phyloP scores from a whole-genome alignment of 2,329 filamentous ascomycete genomes.

The Hypomyces rosellus region DNA sequence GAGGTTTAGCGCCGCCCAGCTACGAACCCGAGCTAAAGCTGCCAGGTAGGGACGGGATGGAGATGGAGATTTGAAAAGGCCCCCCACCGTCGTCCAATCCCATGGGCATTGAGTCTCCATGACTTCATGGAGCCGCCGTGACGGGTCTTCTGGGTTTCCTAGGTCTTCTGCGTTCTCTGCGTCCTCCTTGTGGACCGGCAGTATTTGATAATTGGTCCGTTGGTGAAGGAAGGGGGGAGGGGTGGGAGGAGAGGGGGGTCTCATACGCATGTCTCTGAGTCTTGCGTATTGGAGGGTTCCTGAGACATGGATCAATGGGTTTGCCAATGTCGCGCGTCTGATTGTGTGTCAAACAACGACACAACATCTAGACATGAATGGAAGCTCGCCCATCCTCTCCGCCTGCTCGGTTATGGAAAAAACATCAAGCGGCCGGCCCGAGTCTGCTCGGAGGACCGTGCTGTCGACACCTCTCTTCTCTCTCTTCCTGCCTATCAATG shows the following conservation, averaged over 20 bases:
- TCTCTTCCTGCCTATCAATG: too few species aligned
- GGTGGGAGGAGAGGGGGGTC: not conserved
- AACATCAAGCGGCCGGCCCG: too few species aligned
- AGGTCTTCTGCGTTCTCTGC: not conserved
- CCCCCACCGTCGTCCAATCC: too few species aligned
- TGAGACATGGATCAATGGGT: not conserved
- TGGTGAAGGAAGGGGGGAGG: not conserved
- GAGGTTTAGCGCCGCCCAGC: not conserved
- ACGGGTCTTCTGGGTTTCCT: too few species aligned
- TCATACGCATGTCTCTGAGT: not conserved
- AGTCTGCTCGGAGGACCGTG: too few species aligned
- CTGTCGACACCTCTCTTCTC: too few species aligned
- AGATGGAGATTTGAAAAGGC: not conserved
- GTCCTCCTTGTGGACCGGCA: not conserved
- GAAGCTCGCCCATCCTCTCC: too few species aligned
- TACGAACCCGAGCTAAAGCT: not conserved
- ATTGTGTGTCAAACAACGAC: not conserved
- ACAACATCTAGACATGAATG: not conserved
- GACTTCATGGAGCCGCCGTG: too few species aligned
- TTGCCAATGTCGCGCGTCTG: not conserved
- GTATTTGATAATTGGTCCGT: not conserved
- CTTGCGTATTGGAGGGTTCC: not conserved
- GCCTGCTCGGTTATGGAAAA: too few species aligned
- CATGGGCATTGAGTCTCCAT: not conserved
- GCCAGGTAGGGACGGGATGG: not conserved